Evolutionary conservation across 1,284 basidiomycete genomes (phyloP).

Genomic region (Moniliella sp.): DNA sequence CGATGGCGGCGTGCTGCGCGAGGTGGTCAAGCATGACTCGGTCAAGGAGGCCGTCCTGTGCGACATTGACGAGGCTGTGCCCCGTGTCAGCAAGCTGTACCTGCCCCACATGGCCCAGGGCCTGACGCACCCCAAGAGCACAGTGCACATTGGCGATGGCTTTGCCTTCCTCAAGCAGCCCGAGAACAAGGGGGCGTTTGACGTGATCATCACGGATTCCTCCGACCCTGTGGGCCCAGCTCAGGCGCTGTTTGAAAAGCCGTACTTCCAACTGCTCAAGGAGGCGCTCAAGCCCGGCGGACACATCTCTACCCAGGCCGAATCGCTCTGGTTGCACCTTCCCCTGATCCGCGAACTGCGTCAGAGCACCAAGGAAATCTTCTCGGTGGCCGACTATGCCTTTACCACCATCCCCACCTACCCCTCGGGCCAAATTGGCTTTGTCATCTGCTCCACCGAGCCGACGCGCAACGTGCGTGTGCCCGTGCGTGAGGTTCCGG

Average conservation of each 20-base stretch:
- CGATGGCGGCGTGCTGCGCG: slow-evolving; percentile 54
- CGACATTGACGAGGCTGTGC: slow-evolving; percentile 96
- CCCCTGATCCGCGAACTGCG: slow-evolving; percentile 62
- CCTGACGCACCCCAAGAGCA: slow-evolving; percentile 62
- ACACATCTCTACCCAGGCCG: slow-evolving; percentile 84
- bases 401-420: slow-evolving; percentile 95
- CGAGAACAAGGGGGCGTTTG: slow-evolving; percentile 54
- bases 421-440: slow-evolving; percentile 89
- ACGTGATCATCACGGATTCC: slow-evolving; percentile 90
- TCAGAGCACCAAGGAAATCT: slow-evolving; percentile 53
- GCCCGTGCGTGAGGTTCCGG: slow-evolving; percentile 44
- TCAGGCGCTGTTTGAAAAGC: slow-evolving; percentile 78
- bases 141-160: slow-evolving; percentile 76
- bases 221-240: slow-evolving; percentile 95
- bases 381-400: slow-evolving; percentile 70
- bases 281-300: slow-evolving; percentile 73
- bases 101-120: slow-evolving; percentile 83
- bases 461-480: slow-evolving; percentile 18
- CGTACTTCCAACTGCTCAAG: slow-evolving; percentile 84
- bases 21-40: slow-evolving; percentile 77
- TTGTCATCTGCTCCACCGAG: slow-evolving; percentile 67
- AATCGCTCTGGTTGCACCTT: slow-evolving; percentile 87
- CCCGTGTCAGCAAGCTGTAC: slow-evolving; percentile 76
- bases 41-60: slow-evolving; percentile 84
- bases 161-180: slow-evolving; percentile 88